A percentile compares a stretch with the other conserved stretches of the same genome.
Conservation (phyloP, 1,139 yeast genomes). For the Kodamaea plutei region DNA sequence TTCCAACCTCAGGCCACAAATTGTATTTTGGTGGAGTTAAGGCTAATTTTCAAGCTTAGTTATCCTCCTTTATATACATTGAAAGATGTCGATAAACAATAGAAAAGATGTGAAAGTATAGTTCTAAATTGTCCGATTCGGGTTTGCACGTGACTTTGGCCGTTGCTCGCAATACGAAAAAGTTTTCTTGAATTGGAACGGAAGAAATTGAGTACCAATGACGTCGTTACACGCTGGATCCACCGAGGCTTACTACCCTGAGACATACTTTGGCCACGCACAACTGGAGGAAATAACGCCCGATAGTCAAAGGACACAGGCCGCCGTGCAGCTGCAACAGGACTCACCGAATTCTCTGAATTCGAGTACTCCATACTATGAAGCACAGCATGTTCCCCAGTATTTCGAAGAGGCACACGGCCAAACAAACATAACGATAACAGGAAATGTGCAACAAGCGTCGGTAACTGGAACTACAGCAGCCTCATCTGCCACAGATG, state of each 20-base stretch:
- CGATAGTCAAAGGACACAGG: constrained; percentile 3
- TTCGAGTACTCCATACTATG: constrained; percentile 14
- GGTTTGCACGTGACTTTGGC: constrained; percentile 1
- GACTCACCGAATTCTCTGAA: constrained; percentile 14
- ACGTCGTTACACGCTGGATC: constrained; percentile 27
- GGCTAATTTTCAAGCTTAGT: too few species aligned
- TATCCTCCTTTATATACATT: too few species aligned
- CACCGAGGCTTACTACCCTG: constrained; percentile 31
- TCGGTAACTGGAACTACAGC: constrained; percentile 11
- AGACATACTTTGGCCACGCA: constrained; percentile 26
- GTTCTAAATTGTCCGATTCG: too few species aligned
- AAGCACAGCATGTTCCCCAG: constrained; percentile 8
- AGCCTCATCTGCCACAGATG: constrained; percentile 10
- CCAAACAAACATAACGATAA: constrained; percentile 9
- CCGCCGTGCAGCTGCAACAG: constrained; percentile 5
- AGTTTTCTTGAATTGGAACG: too few species aligned
- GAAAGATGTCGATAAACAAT: too few species aligned
- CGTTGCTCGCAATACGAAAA: constrained; percentile 3
- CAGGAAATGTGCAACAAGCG: constrained; percentile 1
- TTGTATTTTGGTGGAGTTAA: too few species aligned
- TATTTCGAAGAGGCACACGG: constrained; percentile 5
- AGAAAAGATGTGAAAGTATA: too few species aligned
- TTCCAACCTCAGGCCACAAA: too few species aligned
- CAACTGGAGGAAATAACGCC: constrained; percentile 9
- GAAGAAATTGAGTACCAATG: constrained; percentile 2